Base-by-base conservation (phyloP, 352 stramenopile species). In the Phytophthora citrophthora region DNA sequence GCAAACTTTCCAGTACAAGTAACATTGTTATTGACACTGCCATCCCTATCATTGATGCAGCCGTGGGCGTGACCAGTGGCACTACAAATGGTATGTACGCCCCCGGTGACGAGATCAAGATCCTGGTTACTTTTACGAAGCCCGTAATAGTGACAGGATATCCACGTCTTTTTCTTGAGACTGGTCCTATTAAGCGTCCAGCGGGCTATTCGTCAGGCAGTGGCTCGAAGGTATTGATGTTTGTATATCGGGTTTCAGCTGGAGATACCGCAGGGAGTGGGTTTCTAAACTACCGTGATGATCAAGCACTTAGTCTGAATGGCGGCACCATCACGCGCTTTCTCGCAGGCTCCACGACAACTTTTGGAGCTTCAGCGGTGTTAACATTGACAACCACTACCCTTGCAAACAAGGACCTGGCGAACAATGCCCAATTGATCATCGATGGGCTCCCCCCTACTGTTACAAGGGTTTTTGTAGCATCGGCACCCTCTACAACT, bases 111-210 rank as follows among this genome's bases (percentile, higher is more conserved):
- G 68, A 61, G 4, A 79, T 95, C 10, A 63, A 74, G 8, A 76
- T 95, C 31, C 57, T 79, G 11, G 60, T 95, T 18, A 80, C 79
- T 18, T 95, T 95, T 67, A 94, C 83, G 0, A 93, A 92, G 44
- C 73, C 83, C n/a, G 88, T 95, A 0, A 65, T 48, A 0, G 86
- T 95, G 16, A 64, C 54, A 0, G 86, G 84, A 1, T 89, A 89
- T 15, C 88, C 88, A 6, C 72, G 84, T 8, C 46, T 95, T 16
- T 88, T 86, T 50, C 65, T 95, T 11, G 82, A 93, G 55, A 94
- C 86, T 0, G 84, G 81, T 4, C 64, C 68, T 0, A 86, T 91
- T 49, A 90, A 91, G 55, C 80, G 81, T 7, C 72, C 80, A 20
- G 88, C 88, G 0, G 73, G 77, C 3, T 96, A 93, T 67, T 72